Base-by-base conservation (phyloP, 1,139 yeast species). In the Hyphopichia buzzinii region DNA sequence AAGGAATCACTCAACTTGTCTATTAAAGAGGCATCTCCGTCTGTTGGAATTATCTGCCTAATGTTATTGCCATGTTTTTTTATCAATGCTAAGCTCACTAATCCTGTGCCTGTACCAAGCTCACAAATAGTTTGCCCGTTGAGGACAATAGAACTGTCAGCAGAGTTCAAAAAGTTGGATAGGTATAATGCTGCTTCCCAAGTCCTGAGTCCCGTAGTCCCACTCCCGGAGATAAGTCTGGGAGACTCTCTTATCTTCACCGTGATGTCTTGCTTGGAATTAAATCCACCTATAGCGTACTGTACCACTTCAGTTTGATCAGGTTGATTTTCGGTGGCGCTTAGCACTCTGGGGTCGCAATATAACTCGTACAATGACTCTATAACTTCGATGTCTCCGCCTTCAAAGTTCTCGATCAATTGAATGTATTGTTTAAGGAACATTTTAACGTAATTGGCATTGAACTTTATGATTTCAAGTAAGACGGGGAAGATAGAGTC, bases 151-250 rank as follows among this genome's bases (percentile, higher is more conserved):
- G 26, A 26, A 13, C 34, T 31, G 25, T 37, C 24, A 4, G 29
- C 35, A 28, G 4, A 38, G 23, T 60, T 46, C 28, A 85, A 47
- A 45, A 59, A 77, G 34, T 77, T 69, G 7, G 82, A 62, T 13
- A 89, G 60, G 40, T 68, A 87, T n/a, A 86, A 48, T 0, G 96
- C 85, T 1, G 96, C 97, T 54, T 88, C 97, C 97, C 97, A 90
- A 0, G 97, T 90, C 30, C 97, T 65, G 39, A 80, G 63, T 0
- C 97, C 97, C 0, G 97, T 90, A 1, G 95, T 84, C 6, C 94
- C 95, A 22, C 64, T 55, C 0, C 88, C 88, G 13, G 87, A 75
- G 8, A 87, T 76, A 34, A 85, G 44, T 39, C 72, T 66, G 0
- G 90, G 94, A 0, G 77, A 69, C 50, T 85, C 94, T 38, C 62